Percentiles rank a stretch among this genome's conserved stretches.
phyloP scores from a whole-genome alignment of 2,329 filamentous ascomycete genomes.

The Cercospora brassicicola region DNA sequence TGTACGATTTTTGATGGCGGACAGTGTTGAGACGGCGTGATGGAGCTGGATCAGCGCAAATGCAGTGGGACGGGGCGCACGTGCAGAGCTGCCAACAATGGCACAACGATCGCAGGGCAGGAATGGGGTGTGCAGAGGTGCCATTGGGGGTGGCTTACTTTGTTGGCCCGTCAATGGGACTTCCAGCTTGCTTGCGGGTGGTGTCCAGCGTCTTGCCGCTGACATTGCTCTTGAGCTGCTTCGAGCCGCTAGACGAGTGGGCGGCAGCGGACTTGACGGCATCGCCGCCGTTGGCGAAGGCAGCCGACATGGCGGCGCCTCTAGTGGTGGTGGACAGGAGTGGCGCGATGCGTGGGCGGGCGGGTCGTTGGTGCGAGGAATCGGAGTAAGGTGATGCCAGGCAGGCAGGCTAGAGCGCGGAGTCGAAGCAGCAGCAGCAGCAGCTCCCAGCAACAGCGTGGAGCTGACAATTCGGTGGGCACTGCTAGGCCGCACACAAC shows the following conservation, averaged over 20 bases:
- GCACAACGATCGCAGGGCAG: neutral
- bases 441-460: neutral
- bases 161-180: conserved; percentile 55
- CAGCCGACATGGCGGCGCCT: conserved; percentile 33
- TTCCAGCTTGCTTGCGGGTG: conserved; percentile 57
- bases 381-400: conserved; percentile 5
- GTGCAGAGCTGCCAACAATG: conserved; percentile 7
- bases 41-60: conserved; percentile 12
- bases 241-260: conserved; percentile 20
- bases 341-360: conserved; percentile 14
- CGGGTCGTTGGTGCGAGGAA: neutral
- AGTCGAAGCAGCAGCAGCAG: conserved; percentile 5
- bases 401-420: neutral
- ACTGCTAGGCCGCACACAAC: conserved; percentile 1
- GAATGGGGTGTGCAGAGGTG: conserved; percentile 2
- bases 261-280: conserved; percentile 21
- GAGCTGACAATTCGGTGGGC: neutral
- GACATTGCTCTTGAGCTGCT: conserved; percentile 53
- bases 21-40: neutral
- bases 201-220: conserved; percentile 54
- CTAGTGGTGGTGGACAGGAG: conserved; percentile 19
- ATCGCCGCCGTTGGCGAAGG: conserved; percentile 34
- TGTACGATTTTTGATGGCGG: neutral
- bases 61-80: conserved; percentile 8
- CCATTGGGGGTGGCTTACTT: conserved; percentile 49